These are phyloP conservation scores for Domatiomyces catenatus DNA, from an alignment of 2,329 filamentous ascomycete genomes.

Conservation along the genomic window DNA sequence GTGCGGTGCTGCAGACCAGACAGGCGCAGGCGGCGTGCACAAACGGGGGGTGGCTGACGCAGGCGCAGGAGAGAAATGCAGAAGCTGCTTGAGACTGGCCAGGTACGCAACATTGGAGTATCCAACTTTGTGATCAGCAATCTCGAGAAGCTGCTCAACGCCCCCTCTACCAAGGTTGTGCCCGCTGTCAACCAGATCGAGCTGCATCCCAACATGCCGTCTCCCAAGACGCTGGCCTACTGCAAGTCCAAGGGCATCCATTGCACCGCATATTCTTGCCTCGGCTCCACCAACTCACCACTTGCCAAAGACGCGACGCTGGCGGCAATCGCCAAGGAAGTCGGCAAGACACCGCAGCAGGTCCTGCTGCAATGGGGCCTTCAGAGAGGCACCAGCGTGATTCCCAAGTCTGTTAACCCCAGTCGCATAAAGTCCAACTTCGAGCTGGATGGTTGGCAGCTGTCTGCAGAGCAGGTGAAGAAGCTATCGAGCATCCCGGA, in stretches of 20 bases:
- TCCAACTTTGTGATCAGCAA: slow-evolving; percentile 76
- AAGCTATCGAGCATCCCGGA: slow-evolving; percentile 53
- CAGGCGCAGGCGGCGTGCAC: background rate
- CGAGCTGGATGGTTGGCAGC: slow-evolving; percentile 56
- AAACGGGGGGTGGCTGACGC: slow-evolving; percentile 25
- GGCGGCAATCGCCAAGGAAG: slow-evolving; percentile 14
- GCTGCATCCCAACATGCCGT: slow-evolving; percentile 65
- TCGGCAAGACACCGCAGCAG: slow-evolving; percentile 40
- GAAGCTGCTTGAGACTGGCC: slow-evolving; percentile 34
- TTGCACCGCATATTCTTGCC: slow-evolving; percentile 48
- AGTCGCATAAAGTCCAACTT: slow-evolving; percentile 63
- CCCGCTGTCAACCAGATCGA: slow-evolving; percentile 63
- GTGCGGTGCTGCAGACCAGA: background rate
- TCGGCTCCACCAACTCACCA: slow-evolving; percentile 55
- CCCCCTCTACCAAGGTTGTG: slow-evolving; percentile 46
- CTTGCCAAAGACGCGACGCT: slow-evolving; percentile 38
- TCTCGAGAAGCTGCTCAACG: slow-evolving; percentile 58
- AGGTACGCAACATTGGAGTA: slow-evolving; percentile 67
- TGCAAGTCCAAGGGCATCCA: slow-evolving; percentile 60
- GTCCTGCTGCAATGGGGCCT: slow-evolving; percentile 68
- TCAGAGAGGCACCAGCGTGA: slow-evolving; percentile 65
- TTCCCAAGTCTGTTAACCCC: slow-evolving; percentile 68
- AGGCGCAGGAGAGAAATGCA: slow-evolving; percentile 21
- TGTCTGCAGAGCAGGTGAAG: slow-evolving; percentile 57
- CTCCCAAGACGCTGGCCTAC: slow-evolving; percentile 62